Evolutionary conservation across 441 rosid species (phyloP), one percentile per base, ranked within the genome.

Genomic region (Cnidoscolus chayamansa): DNA sequence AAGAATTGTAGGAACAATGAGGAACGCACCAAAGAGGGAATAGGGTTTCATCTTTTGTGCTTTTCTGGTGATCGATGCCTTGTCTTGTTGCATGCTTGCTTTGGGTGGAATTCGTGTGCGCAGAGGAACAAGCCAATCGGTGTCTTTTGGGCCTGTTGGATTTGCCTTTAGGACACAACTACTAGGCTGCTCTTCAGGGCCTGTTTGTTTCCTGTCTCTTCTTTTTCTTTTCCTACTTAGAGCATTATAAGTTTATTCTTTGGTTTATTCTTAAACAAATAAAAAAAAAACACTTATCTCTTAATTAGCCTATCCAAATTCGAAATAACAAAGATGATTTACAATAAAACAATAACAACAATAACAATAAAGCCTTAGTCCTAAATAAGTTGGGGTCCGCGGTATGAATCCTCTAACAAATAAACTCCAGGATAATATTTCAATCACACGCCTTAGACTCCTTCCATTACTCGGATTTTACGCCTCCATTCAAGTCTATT

Each of bases 11-110:
- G 8, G 32, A 56, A 7, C 60, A 37, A 37, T 37, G 50, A 80
- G 53, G 56, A 2, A 83, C 82, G 68, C 19, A 82, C 84, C 84
- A 7, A 60, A 65, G 17, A 53, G 32, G 71, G 59, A 72, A 65
- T 64, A 31, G 63, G 63, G 55, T 60, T 71, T 43, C 37, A 9
- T 35, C 4, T 32, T 17, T 7, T 19, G 20, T n/a, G 45, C 31
- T 32, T 65, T 76, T 30, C 69, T 64, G 84, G 67, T 6, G 80
- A 73, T 73, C 80, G 76, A 70, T 57, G 50, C 20, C 63, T 60
- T 59, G 72, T 59, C 69, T 45, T 4, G 47, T 13, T 51, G 45
- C 45, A 2, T 63, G 45, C 15, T 13, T 63, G 0, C 19, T 40
- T 13, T 10, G 17, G 71, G 1, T 6, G 25, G 7, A 49, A 4